These are phyloP conservation scores for Coemansia sp. DNA, from an alignment of 371 early-diverging fungal genomes.

Conservation along the genomic window DNA sequence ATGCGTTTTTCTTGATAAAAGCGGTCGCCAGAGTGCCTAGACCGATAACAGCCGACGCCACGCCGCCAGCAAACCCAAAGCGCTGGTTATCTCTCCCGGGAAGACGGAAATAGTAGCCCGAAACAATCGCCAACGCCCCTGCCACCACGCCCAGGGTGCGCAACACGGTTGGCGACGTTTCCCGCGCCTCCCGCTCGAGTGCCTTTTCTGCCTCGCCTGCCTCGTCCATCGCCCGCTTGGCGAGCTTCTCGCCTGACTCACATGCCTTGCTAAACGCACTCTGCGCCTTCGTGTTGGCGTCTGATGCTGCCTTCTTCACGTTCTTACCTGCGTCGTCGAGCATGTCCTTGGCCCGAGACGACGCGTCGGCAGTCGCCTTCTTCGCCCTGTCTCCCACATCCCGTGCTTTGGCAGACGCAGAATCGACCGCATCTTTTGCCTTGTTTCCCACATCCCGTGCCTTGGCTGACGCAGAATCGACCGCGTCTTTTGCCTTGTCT, in stretches of 20 bases:
- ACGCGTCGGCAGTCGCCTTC: too few species aligned
- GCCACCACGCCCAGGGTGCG: slow-evolving; percentile 35
- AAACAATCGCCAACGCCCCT: slow-evolving; percentile 35
- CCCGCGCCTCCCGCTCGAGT: slow-evolving; percentile 25
- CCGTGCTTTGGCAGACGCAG: slow-evolving; percentile 28
- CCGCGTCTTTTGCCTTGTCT: slow-evolving; percentile 10
- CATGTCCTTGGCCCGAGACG: slow-evolving; percentile 28
- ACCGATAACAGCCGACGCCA: slow-evolving; percentile 40
- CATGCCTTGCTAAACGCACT: slow-evolving; percentile 23
- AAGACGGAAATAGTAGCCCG: slow-evolving; percentile 41
- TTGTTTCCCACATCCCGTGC: neutral
- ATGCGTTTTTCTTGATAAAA: slow-evolving; percentile 21
- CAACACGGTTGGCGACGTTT: slow-evolving; percentile 23
- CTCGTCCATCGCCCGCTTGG: slow-evolving; percentile 37
- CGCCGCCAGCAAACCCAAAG: slow-evolving; percentile 38
- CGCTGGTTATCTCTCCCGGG: slow-evolving; percentile 43
- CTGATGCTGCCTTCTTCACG: slow-evolving; percentile 30
- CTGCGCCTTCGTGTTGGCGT: slow-evolving; percentile 34
- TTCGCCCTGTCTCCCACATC: slow-evolving; percentile 9
- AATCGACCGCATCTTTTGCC: slow-evolving; percentile 14
- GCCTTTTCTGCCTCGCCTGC: slow-evolving; percentile 41
- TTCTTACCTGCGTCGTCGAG: slow-evolving; percentile 38
- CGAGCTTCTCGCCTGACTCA: slow-evolving; percentile 34
- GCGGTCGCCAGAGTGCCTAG: slow-evolving; percentile 38
- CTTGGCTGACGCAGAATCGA: slow-evolving; percentile 1